A percentile compares a stretch with the other conserved stretches of the same genome.
phyloP scores from a whole-genome alignment of 495 filamentous ascomycete genomes.

The Tirmania nivea region DNA sequence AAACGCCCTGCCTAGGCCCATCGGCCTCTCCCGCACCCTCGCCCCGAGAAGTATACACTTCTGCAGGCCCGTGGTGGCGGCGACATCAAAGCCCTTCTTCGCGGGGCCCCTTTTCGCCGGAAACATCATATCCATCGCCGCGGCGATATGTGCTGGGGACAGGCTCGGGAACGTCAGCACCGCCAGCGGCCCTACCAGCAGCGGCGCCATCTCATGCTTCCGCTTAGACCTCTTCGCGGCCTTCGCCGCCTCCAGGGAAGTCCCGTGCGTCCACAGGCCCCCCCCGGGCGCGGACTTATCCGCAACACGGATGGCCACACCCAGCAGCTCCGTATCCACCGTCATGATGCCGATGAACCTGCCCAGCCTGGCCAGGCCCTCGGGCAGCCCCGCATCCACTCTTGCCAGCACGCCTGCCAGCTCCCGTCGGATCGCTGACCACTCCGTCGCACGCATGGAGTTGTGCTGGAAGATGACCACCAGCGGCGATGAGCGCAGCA shows the following conservation, averaged over 20 bases:
- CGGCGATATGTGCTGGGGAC: slow-evolving; percentile 59
- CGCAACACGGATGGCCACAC: slow-evolving; percentile 56
- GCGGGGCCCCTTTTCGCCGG: slow-evolving; percentile 50
- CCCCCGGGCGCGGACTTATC: slow-evolving; percentile 33
- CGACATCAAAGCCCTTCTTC: slow-evolving; percentile 55
- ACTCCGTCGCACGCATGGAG: slow-evolving; percentile 74
- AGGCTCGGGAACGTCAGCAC: slow-evolving; percentile 61
- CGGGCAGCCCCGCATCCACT: slow-evolving; percentile 19
- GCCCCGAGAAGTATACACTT: slow-evolving; percentile 76
- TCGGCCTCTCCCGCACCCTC: slow-evolving; percentile 23
- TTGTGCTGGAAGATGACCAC: slow-evolving; percentile 94
- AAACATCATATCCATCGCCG: slow-evolving; percentile 61
- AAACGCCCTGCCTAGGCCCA: slow-evolving; percentile 48
- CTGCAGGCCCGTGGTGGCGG: slow-evolving; percentile 55
- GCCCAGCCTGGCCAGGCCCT: slow-evolving; percentile 16
- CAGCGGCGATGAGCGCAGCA: slow-evolving; percentile 70
- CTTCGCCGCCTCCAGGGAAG: slow-evolving; percentile 21
- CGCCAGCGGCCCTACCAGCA: slow-evolving; percentile 62
- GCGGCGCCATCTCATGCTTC: slow-evolving; percentile 34
- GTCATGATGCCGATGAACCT: slow-evolving; percentile 51
- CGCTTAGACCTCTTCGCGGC: slow-evolving; percentile 19
- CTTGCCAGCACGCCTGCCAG: slow-evolving; percentile 43
- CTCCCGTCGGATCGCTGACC: slow-evolving; percentile 70
- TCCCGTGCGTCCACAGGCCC: slow-evolving; percentile 7
- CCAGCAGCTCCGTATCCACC: slow-evolving; percentile 74